Conservation (phyloP, 2,329 filamentous ascomycete genomes). For the Neofusicoccum kwambonambiense region DNA sequence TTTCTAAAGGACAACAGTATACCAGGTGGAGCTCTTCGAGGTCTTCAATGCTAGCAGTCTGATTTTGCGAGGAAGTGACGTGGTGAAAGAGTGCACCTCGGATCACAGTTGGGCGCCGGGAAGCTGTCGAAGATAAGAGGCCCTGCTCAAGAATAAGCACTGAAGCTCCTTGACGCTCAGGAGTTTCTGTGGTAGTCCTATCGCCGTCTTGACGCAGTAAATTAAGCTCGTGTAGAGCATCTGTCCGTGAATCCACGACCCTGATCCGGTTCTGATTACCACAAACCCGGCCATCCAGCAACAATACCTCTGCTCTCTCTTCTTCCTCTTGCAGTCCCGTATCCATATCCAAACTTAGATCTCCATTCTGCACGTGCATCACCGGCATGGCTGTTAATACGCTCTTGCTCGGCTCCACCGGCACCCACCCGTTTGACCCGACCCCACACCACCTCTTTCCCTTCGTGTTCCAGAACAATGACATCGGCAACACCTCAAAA, state of each 20-base stretch:
- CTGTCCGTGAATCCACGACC: not conserved
- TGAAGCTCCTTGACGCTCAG: too few species aligned
- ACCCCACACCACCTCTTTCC: not conserved
- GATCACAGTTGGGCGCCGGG: not conserved
- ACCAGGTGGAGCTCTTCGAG: not conserved
- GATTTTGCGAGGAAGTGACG: not conserved
- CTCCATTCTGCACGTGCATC: not conserved
- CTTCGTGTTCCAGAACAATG: constrained; percentile 17
- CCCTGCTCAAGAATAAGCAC: not conserved
- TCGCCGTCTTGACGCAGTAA: not conserved
- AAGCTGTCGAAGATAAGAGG: not conserved
- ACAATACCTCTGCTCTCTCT: not conserved
- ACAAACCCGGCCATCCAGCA: not conserved
- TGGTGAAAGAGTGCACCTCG: not conserved
- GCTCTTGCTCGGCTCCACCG: constrained; percentile 2
- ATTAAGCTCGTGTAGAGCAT: not conserved
- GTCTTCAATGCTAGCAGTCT: too few species aligned
- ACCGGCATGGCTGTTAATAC: not conserved
- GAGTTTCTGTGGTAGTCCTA: not conserved
- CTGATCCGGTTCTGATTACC: not conserved
- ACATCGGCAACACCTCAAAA: constrained; percentile 18
- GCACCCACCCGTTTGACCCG: constrained; percentile 17
- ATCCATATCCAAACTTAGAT: not conserved
- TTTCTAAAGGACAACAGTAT: not conserved
- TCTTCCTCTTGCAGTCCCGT: not conserved